Conservation (phyloP, 1,139 yeast species). For the Diutina sp. region DNA sequence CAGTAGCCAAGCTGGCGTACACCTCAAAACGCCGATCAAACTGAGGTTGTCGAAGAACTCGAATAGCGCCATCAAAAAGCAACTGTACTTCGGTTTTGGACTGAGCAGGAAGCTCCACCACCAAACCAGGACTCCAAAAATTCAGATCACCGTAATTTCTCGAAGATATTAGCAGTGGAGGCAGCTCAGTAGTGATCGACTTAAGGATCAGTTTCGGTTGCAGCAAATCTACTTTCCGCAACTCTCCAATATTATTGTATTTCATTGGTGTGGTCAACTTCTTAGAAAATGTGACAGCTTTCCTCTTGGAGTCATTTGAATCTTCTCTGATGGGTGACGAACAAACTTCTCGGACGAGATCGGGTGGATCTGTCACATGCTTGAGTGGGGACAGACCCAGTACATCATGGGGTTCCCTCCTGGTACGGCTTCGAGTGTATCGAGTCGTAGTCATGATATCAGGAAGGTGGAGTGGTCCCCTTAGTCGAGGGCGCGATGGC, state of each 20-base stretch:
- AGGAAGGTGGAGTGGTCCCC: background rate
- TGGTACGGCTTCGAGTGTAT: background rate
- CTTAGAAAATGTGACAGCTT: conserved; percentile 7
- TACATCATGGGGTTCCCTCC: background rate
- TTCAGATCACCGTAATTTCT: background rate
- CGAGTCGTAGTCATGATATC: background rate
- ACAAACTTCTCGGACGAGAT: background rate
- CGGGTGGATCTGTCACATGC: background rate
- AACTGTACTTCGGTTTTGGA: background rate
- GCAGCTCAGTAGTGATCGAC: background rate
- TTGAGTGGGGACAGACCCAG: background rate
- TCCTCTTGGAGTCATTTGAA: background rate
- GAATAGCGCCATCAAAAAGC: background rate
- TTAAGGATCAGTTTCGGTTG: background rate
- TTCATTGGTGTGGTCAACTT: background rate
- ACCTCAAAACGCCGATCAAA: background rate
- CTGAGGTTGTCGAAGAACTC: background rate
- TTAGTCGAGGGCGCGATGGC: background rate
- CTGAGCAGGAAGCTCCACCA: background rate
- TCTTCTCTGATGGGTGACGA: background rate
- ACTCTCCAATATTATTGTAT: background rate
- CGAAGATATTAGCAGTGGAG: background rate
- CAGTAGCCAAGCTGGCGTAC: background rate
- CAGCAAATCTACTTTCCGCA: background rate
- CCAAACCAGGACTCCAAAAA: conserved; percentile 1